Evolutionary conservation across 208 protist genomes (phyloP), one percentile per base, ranked within the genome.

Genomic region (Naegleria fowleri): DNA sequence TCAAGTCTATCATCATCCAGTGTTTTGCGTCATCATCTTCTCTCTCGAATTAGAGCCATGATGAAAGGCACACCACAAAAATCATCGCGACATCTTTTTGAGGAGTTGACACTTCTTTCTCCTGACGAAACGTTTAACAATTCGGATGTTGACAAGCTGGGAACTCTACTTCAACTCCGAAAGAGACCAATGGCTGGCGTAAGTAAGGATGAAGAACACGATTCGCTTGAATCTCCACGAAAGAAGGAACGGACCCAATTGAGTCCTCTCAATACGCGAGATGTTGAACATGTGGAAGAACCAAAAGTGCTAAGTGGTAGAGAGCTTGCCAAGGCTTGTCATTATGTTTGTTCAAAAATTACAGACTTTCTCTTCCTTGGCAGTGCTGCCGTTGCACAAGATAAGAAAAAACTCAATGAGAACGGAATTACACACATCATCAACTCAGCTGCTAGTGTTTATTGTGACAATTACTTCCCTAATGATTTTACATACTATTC

Each of bases 401-500:
- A 86, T 29, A 48, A 43, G 15, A 33, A 86, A 9, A 48, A 40
- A n/a, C 29, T 86, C 5, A 86, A 86, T 39, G 36, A 40, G 0
- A 6, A 86, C 19, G 33, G 39, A 86, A 43, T 86, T 43, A 86
- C 39, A 29, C 83, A 86, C 41, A 86, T 86, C 7, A n/a, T 86
- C 29, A 48, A 48, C 48, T 33, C 40, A n/a, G 83, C 83, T 43
- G 39, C 83, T 48, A 40, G 40, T 48, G 39, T 86, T 86, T 39
- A 86, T 79, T 79, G 67, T n/a, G 40, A 86, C n/a, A 86, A 86
- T n/a, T 86, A 48, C 41, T 39, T 86, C 16, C 39, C 33, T 48
- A 86, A 86, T 39, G 83, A 86, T 43, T 39, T 86, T 51, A 86
- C 15, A 33, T 86, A 86, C 38, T 48, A 86, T 48, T 51, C 39